Evolutionary conservation across 2,329 filamentous ascomycete genomes (phyloP), one percentile per base, ranked within the genome.

Genomic region (Cladosporium oxysporum): DNA sequence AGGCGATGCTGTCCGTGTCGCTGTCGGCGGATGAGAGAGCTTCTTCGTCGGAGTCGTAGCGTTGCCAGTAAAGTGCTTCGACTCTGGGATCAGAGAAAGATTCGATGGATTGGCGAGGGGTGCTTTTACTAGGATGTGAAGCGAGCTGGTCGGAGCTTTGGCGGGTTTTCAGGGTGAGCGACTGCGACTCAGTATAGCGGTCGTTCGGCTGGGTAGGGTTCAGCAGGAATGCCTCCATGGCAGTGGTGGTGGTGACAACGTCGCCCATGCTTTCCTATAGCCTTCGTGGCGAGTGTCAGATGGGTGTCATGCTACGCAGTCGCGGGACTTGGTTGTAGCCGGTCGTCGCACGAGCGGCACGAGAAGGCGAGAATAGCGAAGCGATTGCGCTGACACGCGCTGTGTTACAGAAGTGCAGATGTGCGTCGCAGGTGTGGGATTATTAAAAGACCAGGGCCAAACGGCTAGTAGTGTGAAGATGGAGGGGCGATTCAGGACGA

Each of bases 11-110:
- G 44, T 53, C 49, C 7, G 55, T 53, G 49, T 65, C 63, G 63
- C 63, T 65, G 33, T 65, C 63, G 44, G 28, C 53, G 49, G 44
- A 52, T 31, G 63, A 65, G 6, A 65, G 47, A 29, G 21, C 63
- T 21, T 65, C 63, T 41, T 65, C 57, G 63, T 65, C 63, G 23
- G 63, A 65, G 18, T 58, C 26, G 55, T 65, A 65, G 55, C 57
- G 55, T 60, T 29, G 44, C 35, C 44, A 60, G 47, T 53, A 44
- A 28, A 59, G 31, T 21, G 59, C 55, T 37, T 65, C 63, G 23
- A 26, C 21, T 11, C 47, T 33, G 28, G 63, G 55, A 35, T 65
- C 57, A 21, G 63, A 41, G 33, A 55, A 41, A 60, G 52, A 35
- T 14, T 59, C 37, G 1, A 23, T 47, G 5, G 57, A 47, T 2